phyloP scores from a whole-genome alignment of 2,329 filamentous ascomycete genomes.

The Neurospora crassa region DNA sequence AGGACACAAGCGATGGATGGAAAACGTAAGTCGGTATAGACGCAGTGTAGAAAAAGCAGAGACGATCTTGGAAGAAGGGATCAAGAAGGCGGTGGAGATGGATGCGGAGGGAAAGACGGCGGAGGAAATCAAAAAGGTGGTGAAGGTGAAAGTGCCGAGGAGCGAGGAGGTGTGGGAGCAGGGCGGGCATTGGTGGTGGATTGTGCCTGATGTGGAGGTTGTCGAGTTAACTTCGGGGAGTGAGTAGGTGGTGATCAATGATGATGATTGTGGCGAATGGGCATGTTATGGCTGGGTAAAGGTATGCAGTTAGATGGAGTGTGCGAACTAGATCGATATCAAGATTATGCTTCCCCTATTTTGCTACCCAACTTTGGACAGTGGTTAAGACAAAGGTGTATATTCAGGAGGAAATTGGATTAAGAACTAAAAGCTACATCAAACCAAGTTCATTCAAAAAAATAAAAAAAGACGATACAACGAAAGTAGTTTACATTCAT shows the following conservation, averaged over 20 bases:
- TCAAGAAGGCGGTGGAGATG: constrained; percentile 46
- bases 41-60: constrained; percentile 63
- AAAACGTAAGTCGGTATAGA: constrained; percentile 26
- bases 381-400: not conserved
- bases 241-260: not conserved
- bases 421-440: fast-evolving
- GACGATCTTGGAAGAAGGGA: constrained; percentile 50
- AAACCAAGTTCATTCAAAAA: not conserved
- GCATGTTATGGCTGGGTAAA: no score
- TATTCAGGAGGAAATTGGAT: not conserved
- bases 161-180: constrained; percentile 28
- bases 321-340: not conserved
- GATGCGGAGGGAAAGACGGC: constrained; percentile 12
- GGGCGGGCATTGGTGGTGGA: constrained; percentile 56
- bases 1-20: not conserved
- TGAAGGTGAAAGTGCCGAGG: constrained; percentile 41
- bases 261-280: no score
- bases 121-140: constrained; percentile 3
- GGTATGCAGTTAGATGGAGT: not conserved
- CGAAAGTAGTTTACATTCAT: not conserved
- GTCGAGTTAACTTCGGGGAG: not conserved
- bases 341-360: not conserved
- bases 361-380: not conserved
- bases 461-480: not conserved
- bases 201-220: constrained; percentile 41